Base-by-base conservation (phyloP, 257 asterid species). In the Echites panduratus region DNA sequence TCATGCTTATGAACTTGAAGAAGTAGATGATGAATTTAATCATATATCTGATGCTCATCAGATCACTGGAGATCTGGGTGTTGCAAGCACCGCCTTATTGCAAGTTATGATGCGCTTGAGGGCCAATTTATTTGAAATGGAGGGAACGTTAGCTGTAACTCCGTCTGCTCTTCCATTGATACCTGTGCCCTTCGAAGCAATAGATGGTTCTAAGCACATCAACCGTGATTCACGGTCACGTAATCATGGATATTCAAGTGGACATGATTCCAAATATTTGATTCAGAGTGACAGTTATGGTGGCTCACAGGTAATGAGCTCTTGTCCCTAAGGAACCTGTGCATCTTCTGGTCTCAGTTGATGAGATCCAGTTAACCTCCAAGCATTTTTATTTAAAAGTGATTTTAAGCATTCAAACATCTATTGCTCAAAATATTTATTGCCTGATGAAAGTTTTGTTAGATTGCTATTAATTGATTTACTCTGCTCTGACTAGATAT, bases 51-150 rank as follows among this genome's bases (percentile, higher is more conserved):
- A 59, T 78, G 79, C 67, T 70, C 78, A 50, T 20, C 85, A 93
- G 98, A 88, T 93, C 77, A 76, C 87, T 61, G 98, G 98, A 72
- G 96, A 93, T 75, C 44, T 71, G 48, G 85, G 80, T 80, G 89
- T 89, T 65, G 92, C 94, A 65, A 82, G 82, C 71, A 78, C 77
- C 73, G 98, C 98, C 0, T 74, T 93, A 63, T 74, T 85, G 68
- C 97, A 85, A 88, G 89, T 93, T 67, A 27, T 83, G 72, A 82
- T 84, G 76, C 87, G 96, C 17, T 82, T 93, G 84, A 89, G 97
- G 78, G 79, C 81, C 73, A 93, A 90, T 65, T 6, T 73, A 66
- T 89, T 89, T 79, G 96, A 89, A 82, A 76, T 78, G 68, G 96
- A 87, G 64, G 92, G 90, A 77, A 73, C 79, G 72, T 72, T 87